Evolutionary conservation across 2,329 filamentous ascomycete species (phyloP).

Genomic region (Colletotrichum sp.): DNA sequence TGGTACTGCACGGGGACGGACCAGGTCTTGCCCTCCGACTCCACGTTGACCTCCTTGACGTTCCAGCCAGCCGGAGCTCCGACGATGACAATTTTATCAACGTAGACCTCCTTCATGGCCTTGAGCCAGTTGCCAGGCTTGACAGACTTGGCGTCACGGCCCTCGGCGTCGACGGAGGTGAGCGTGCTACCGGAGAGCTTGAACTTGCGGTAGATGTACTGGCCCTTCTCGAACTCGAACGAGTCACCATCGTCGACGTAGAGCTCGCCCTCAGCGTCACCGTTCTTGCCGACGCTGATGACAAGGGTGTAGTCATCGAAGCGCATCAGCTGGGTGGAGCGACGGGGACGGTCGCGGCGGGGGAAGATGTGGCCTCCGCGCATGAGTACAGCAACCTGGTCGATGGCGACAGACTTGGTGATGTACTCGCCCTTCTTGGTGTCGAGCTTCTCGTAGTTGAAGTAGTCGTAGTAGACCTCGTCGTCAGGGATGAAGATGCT

Average conservation of each 20-base stretch:
- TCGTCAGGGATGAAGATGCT: conserved; percentile 89
- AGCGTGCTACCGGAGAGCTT: conserved; percentile 66
- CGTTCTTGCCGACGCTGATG: conserved; percentile 69
- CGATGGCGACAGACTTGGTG: conserved; percentile 77
- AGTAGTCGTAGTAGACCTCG: conserved; percentile 95
- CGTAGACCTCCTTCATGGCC: conserved; percentile 75
- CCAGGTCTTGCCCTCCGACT: conserved; percentile 56
- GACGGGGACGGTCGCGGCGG: conserved; percentile 84
- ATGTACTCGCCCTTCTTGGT: conserved; percentile 73
- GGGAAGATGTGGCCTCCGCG: conserved; percentile 91
- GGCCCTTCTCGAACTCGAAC: conserved; percentile 84
- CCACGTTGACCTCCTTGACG: conserved; percentile 63
- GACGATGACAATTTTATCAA: conserved; percentile 86
- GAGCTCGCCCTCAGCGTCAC: conserved; percentile 74
- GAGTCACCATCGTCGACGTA: conserved; percentile 95
- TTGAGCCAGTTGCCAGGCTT: conserved; percentile 76
- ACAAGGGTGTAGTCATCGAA: conserved; percentile 96
- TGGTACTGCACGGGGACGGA: conserved; percentile 67
- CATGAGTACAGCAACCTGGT: conserved; percentile 90
- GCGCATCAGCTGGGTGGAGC: conserved; percentile 87
- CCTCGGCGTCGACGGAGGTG: conserved; percentile 71
- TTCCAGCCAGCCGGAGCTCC: conserved; percentile 78
- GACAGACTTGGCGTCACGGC: conserved; percentile 57
- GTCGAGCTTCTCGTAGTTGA: conserved; percentile 77
- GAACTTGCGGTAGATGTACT: conserved; percentile 88